These are phyloP conservation scores for Diplodia intermedia DNA, from an alignment of 2,329 filamentous ascomycete genomes.

Conservation along the genomic window DNA sequence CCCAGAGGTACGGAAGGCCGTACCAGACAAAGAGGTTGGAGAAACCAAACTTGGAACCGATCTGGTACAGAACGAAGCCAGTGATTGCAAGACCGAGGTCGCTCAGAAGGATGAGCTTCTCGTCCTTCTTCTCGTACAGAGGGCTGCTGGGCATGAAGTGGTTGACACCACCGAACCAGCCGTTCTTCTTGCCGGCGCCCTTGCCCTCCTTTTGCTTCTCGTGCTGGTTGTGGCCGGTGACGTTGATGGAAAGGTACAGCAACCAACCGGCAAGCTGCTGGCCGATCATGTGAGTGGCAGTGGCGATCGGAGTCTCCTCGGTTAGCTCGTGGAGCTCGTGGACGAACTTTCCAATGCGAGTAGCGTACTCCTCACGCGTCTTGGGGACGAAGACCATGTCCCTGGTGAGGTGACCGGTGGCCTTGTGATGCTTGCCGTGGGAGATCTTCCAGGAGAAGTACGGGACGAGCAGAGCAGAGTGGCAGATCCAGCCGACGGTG, in stretches of 20 bases:
- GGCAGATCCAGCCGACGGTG: slow-evolving; percentile 87
- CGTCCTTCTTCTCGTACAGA: slow-evolving; percentile 89
- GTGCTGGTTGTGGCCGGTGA: slow-evolving; percentile 96
- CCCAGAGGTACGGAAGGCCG: slow-evolving; percentile 92
- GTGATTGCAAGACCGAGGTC: slow-evolving; percentile 77
- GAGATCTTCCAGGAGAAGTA: slow-evolving; percentile 99
- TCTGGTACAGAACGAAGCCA: slow-evolving; percentile 66
- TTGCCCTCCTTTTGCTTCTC: slow-evolving; percentile 90
- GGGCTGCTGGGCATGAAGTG: slow-evolving; percentile 91
- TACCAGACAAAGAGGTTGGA: slow-evolving; percentile 94
- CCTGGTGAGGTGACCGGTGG: slow-evolving; percentile 93
- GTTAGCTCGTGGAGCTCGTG: slow-evolving; percentile 88
- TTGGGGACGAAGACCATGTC: slow-evolving; percentile 99
- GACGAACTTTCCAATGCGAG: slow-evolving; percentile 72
- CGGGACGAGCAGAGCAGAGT: slow-evolving; percentile 87
- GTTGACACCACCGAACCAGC: slow-evolving; percentile 81
- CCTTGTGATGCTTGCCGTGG: slow-evolving; percentile 99
- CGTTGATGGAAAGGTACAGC: slow-evolving; percentile 87
- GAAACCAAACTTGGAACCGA: slow-evolving; percentile 82
- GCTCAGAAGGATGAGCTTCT: slow-evolving; percentile 82
- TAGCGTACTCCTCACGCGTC: slow-evolving; percentile 82
- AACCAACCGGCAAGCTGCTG: slow-evolving; percentile 96
- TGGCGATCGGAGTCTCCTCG: slow-evolving; percentile 92
- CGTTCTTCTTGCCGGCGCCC: slow-evolving; percentile 90
- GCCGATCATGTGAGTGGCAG: slow-evolving; percentile 72